Percentiles rank a stretch among this genome's conserved stretches.
These are phyloP conservation scores for Lasiosphaeria ovina DNA, from an alignment of 495 filamentous ascomycete species.

Conservation along the genomic window DNA sequence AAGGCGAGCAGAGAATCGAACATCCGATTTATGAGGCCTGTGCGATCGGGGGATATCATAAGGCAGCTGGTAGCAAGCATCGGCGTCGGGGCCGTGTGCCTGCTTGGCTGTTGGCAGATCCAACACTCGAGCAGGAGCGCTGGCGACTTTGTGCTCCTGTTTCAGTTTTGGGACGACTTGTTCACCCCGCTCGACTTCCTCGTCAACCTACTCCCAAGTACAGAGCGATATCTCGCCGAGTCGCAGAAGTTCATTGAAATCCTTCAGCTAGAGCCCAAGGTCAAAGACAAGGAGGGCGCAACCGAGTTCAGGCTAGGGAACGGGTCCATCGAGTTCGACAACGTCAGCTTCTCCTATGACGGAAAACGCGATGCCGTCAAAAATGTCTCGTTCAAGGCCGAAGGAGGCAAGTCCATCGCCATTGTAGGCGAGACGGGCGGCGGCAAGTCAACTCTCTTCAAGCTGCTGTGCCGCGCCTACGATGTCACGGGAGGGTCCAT, in stretches of 20 bases:
- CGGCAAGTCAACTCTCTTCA: conserved; percentile 57
- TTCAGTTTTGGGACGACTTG: conserved; percentile 12
- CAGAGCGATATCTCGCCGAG: conserved; percentile 71
- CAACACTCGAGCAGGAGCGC: conserved; percentile 4
- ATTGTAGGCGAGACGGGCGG: conserved; percentile 58
- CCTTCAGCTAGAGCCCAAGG: conserved; percentile 75
- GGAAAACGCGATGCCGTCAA: conserved; percentile 5
- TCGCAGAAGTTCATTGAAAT: conserved; percentile 34
- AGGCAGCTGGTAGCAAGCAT: not conserved
- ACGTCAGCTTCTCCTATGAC: conserved; percentile 84
- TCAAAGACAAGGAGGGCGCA: conserved; percentile 59
- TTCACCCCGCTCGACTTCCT: conserved; percentile 5
- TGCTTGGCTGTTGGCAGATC: conserved; percentile 12
- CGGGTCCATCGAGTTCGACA: conserved; percentile 76
- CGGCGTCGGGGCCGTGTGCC: conserved; percentile 7
- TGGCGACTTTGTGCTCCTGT: conserved; percentile 15
- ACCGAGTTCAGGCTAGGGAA: conserved; percentile 57
- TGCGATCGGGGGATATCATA: not conserved
- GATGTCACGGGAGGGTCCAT: conserved; percentile 71
- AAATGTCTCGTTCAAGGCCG: conserved; percentile 37
- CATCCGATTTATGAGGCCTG: not conserved
- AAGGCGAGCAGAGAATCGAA: not conserved
- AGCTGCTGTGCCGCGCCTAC: conserved; percentile 56
- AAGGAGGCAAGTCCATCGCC: conserved; percentile 50
- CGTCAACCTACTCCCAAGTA: not conserved